Evolutionary conservation across 441 rosid genomes (phyloP).

Genomic region (Eutrema salsugineum): DNA sequence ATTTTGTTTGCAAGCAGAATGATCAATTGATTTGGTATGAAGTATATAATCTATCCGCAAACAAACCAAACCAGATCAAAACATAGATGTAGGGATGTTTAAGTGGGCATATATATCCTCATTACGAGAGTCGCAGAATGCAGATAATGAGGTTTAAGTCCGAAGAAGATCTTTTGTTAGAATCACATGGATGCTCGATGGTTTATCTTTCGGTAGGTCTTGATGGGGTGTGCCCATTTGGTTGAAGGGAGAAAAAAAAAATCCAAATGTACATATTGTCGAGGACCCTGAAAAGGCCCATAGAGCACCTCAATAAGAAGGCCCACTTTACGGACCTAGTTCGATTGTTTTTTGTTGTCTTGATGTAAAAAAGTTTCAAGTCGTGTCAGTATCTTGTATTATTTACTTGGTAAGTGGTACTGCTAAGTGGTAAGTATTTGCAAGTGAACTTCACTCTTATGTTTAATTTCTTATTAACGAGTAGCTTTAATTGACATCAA

Average conservation of each 20-base stretch:
- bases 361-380: neutral
- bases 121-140: too few relatives aligned
- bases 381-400: neutral
- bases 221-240: neutral
- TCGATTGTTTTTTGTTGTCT: neutral
- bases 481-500: too few relatives aligned
- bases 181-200: too few relatives aligned
- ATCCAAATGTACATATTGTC: neutral
- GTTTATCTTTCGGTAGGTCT: too few relatives aligned
- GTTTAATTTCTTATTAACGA: too few relatives aligned
- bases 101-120: neutral
- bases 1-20: neutral
- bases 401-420: neutral
- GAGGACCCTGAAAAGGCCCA: neutral
- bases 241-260: neutral
- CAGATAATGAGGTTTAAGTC: too few relatives aligned
- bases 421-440: neutral
- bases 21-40: neutral
- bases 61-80: neutral
- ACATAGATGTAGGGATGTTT: neutral
- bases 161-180: too few relatives aligned
- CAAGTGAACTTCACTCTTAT: neutral
- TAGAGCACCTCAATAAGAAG: neutral
- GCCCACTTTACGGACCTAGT: neutral
- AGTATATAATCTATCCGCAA: neutral